Conservation (phyloP, 768 basidiomycete genomes). For the Pleurotus sapidus region DNA sequence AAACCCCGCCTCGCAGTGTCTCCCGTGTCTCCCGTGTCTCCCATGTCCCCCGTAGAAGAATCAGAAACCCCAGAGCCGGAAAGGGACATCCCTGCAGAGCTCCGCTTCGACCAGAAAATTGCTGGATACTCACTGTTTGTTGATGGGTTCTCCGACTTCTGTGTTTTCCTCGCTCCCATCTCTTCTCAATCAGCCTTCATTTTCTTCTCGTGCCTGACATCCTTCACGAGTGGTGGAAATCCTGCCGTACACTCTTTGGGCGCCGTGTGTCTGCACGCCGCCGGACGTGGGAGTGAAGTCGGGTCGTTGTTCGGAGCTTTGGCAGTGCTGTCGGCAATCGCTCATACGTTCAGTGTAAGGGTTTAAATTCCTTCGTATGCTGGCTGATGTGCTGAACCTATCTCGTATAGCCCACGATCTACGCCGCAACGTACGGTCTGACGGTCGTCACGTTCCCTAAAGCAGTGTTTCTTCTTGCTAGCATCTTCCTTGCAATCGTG, state of each 20-base stretch:
- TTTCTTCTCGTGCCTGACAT: slow-evolving; percentile 57
- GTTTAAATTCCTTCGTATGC: background rate
- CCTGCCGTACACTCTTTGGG: slow-evolving; percentile 70
- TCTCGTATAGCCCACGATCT: slow-evolving; percentile 56
- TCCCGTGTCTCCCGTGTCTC: slow-evolving; percentile 28
- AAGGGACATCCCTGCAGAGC: slow-evolving; percentile 50
- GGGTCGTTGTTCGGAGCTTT: slow-evolving; percentile 73
- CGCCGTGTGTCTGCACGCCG: slow-evolving; percentile 63
- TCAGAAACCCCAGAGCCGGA: slow-evolving; percentile 3
- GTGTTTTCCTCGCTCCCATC: slow-evolving; percentile 52
- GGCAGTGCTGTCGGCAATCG: slow-evolving; percentile 62
- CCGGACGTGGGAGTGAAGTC: slow-evolving; percentile 40
- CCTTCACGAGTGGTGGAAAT: slow-evolving; percentile 65
- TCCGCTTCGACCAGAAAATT: slow-evolving; percentile 68
- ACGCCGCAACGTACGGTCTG: slow-evolving; percentile 60
- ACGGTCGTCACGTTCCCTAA: slow-evolving; percentile 66
- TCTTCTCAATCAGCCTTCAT: slow-evolving; percentile 55
- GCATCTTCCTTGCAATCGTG: slow-evolving; percentile 47
- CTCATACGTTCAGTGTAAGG: slow-evolving; percentile 57
- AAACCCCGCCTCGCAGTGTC: slow-evolving; percentile 19
- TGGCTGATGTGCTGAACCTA: background rate
- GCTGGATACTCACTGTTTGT: slow-evolving; percentile 62
- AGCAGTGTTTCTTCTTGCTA: slow-evolving; percentile 64
- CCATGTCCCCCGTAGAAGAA: background rate
- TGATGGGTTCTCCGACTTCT: slow-evolving; percentile 61